These are phyloP conservation scores for Volvariella volvacea DNA, from an alignment of 1,284 basidiomycete species.

Conservation along the genomic window DNA sequence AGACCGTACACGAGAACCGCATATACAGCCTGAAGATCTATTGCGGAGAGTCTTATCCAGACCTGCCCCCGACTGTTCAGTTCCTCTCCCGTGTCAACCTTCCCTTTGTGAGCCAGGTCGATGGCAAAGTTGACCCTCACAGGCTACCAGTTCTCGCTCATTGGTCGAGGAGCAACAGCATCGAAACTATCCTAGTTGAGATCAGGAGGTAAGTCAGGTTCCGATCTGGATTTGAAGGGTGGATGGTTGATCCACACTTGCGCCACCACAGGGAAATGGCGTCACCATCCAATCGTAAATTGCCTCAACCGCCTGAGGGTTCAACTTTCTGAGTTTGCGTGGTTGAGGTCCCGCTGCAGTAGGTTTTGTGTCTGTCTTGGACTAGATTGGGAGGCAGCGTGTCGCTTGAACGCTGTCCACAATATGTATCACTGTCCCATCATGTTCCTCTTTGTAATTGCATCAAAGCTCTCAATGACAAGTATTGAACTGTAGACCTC, in stretches of 20 bases:
- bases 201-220: conserved; percentile 69
- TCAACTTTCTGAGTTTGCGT: conserved; percentile 46
- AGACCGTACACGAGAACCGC: conserved; percentile 97
- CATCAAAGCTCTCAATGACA: too few species aligned
- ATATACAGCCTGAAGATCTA: conserved; percentile 95
- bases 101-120: conserved; percentile 79
- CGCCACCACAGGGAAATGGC: conserved; percentile 80
- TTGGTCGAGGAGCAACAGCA: conserved; percentile 73
- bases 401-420: too few species aligned
- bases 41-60: conserved; percentile 83
- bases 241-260: not conserved
- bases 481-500: too few species aligned
- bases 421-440: too few species aligned
- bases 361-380: too few species aligned
- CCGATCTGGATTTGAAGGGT: not conserved
- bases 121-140: conserved; percentile 72
- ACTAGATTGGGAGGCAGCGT: too few species aligned
- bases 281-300: conserved; percentile 84
- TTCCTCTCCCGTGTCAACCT: conserved; percentile 92
- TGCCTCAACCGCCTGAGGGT: conserved; percentile 92
- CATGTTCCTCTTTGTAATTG: too few species aligned
- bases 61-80: conserved; percentile 68
- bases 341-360: too few species aligned
- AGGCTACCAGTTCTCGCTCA: conserved; percentile 66
- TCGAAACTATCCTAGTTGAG: conserved; percentile 88